Conservation (phyloP, 108 stramenopile species). For the Pseudonitzschia pungens region DNA sequence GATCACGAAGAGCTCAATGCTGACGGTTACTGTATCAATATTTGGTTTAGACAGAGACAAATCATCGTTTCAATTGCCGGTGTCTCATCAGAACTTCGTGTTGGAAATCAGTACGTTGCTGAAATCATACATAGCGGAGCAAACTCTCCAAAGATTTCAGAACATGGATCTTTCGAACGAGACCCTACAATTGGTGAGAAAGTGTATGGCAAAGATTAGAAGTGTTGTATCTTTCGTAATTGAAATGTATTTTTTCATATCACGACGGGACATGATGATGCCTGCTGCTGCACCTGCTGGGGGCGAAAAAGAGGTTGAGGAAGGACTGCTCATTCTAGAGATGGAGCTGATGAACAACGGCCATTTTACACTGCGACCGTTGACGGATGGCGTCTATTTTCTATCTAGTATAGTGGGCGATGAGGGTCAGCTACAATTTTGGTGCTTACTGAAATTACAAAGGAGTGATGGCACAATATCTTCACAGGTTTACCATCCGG, state of each 20-base stretch:
- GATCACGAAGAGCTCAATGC: conserved; percentile 43
- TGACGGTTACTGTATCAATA: conserved; percentile 51
- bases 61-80: conserved; percentile 15
- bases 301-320: conserved; percentile 54
- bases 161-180: conserved; percentile 41
- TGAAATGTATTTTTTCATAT: conserved; percentile 57
- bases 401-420: conserved; percentile 12
- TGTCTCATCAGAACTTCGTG: conserved; percentile 38
- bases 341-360: conserved; percentile 25
- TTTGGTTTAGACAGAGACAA: conserved; percentile 12
- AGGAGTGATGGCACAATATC: conserved; percentile 37
- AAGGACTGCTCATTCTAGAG: conserved; percentile 43
- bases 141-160: conserved; percentile 60
- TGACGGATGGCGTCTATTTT: conserved; percentile 26
- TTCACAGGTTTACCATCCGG: conserved; percentile 65
- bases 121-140: conserved; percentile 65
- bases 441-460: conserved; percentile 60
- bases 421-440: conserved; percentile 33
- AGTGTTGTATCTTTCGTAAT: conserved; percentile 43
- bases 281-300: conserved; percentile 54
- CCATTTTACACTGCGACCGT: conserved; percentile 14
- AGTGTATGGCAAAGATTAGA: conserved; percentile 55
- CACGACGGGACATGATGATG: conserved; percentile 56
- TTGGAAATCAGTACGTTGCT: conserved; percentile 44
- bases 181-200: conserved; percentile 44